Base-by-base conservation (phyloP, 345 rosid genomes). In the Streptanthus diversifolius region DNA sequence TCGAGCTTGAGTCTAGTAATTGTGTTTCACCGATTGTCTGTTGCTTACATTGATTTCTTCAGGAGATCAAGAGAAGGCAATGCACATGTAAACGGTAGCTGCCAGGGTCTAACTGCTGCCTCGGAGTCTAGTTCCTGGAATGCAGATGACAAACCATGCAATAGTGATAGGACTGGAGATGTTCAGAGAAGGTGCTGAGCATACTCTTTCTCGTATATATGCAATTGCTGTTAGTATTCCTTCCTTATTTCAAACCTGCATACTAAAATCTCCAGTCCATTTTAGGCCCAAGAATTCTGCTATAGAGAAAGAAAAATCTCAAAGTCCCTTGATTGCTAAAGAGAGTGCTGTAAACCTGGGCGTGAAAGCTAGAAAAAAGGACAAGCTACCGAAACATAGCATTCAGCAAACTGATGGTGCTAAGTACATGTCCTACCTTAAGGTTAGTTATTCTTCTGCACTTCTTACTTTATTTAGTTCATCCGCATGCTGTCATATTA, bases 381-480 rank as follows among this genome's bases (percentile, higher is more conserved):
- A 83, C 35, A 85, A 59, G 80, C 54, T 85, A 71, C 85, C 66
- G 44, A 85, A 72, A 79, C 82, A 61, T 73, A 83, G 83, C 69
- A 69, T 84, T 68, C 72, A 79, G 66, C 86, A 68, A 59, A 81
- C 75, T 63, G 97, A 95, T 80, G 96, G 97, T 77, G 81, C 86
- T 72, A 77, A 86, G 60, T 95, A 95, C 70, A 95, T 95, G 99
- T 90, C 99, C 60, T 91, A 79, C 83, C 72, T 92, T 44, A 95
- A 95, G 97, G 99, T 91, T 49, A 21, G 87, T 43, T 13, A 19
- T 82, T 64, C 53, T 49, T 76, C 55, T 52, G 44, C 54, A 53
- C 60, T 61, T 68, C 24, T 22, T 41, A 45, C 68, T 56, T 49
- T 59, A 43, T 56, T 51, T 25, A 30, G 49, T 35, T 64, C 27